A percentile compares a stretch with the other conserved stretches of the same genome.
These are phyloP conservation scores for Fulvia fulva DNA, from an alignment of 2,329 filamentous ascomycete genomes.

Conservation along the genomic window DNA sequence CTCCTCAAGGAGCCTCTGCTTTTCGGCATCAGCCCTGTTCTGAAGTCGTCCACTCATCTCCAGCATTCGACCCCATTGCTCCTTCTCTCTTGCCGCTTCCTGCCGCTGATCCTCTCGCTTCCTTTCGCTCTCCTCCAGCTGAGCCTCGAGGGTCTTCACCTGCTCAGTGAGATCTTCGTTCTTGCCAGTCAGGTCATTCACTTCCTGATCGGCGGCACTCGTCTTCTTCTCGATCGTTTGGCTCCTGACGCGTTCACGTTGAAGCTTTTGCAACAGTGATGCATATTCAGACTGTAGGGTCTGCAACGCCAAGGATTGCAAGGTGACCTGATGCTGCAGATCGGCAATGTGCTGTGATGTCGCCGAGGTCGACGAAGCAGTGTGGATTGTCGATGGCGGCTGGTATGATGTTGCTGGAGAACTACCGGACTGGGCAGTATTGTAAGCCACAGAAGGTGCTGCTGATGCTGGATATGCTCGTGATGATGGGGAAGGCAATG, in stretches of 20 bases:
- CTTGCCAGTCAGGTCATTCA: slow-evolving; percentile 50
- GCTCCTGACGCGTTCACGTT: slow-evolving; percentile 48
- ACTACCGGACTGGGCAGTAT: slow-evolving; percentile 11
- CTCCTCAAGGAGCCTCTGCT: slow-evolving; percentile 41
- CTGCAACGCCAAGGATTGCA: slow-evolving; percentile 51
- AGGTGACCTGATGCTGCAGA: slow-evolving; percentile 52
- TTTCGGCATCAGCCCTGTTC: slow-evolving; percentile 41
- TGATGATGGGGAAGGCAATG: slow-evolving; percentile 28
- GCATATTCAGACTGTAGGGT: slow-evolving; percentile 54
- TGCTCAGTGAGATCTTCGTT: slow-evolving; percentile 48
- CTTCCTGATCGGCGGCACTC: slow-evolving; percentile 48
- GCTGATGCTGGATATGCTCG: slow-evolving; percentile 19
- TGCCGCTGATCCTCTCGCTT: slow-evolving; percentile 46
- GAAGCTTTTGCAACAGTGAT: slow-evolving; percentile 49
- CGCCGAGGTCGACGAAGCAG: slow-evolving; percentile 24
- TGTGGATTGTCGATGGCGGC: slow-evolving; percentile 23
- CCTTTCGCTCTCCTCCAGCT: slow-evolving; percentile 47
- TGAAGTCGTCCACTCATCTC: slow-evolving; percentile 48
- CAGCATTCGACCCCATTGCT: slow-evolving; percentile 50
- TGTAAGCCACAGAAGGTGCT: slow-evolving; percentile 16
- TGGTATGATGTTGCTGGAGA: slow-evolving; percentile 27
- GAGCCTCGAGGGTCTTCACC: slow-evolving; percentile 45
- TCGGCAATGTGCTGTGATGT: slow-evolving; percentile 43
- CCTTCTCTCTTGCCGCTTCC: slow-evolving; percentile 41
- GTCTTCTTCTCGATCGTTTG: slow-evolving; percentile 50